Base-by-base conservation (phyloP, 2,329 filamentous ascomycete species). In the Epichloe coenophiala region DNA sequence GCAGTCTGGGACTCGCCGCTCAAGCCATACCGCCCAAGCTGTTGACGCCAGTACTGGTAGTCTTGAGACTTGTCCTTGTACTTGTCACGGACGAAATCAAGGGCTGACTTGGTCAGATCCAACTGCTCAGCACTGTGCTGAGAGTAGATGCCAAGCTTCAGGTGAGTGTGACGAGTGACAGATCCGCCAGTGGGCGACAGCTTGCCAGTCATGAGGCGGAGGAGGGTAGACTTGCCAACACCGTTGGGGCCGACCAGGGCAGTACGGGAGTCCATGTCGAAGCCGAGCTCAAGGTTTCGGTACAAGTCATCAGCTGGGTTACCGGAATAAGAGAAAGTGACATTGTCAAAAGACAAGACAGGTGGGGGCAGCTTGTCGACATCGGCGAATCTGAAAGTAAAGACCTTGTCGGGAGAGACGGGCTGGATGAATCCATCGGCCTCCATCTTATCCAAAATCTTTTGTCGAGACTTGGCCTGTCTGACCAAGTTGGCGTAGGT, bases 391-490 rank as follows among this genome's bases (percentile, higher is more conserved):
- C 91, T 84, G 84, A 98, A 98, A 52, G 84, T 91, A 75, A 98
- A 98, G 65, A 95, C 85, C 55, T 82, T 80, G 72, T 98, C 93
- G 57, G 80, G 72, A 51, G 77, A 71, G 55, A 98, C 89, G 51
- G 88, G 87, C 72, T 98, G 85, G 66, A 98, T 97, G 71, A 97
- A 93, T 59, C 93, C 93, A 63, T 98, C 93, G 61, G 94, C 93
- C 78, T 97, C 91, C 93, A 98, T 98, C 84, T 98, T 98, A 80
- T 98, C 93, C 59, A 97, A 79, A 70, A 97, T 97, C 88, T 98
- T 98, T 73, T 98, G 93, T 58, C 93, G 84, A 42, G 93, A 97
- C 79, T 98, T 98, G 71, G 94, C 94, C 74, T 98, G 93, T 69
- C 88, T 81, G 66, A 98, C 93, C 76, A 98, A 79, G 77, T 98